Conservation (phyloP, 345 rosid species). For the Pseudoturritis turrita region DNA sequence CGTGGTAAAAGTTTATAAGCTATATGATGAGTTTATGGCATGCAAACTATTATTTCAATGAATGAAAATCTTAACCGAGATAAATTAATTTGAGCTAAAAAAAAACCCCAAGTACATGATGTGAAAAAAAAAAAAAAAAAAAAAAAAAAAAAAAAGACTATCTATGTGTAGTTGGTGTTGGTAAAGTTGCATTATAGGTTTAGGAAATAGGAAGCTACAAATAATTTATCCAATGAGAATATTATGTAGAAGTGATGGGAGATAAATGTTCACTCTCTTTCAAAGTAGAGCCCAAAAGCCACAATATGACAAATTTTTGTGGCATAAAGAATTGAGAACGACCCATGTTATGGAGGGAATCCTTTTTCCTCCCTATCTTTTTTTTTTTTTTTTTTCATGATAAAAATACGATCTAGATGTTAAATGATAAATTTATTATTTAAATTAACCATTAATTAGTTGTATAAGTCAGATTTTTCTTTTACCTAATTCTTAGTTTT, state of each 20-base stretch:
- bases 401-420: neutral
- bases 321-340: constrained; percentile 30
- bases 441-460: neutral
- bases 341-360: constrained; percentile 27
- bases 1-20: neutral
- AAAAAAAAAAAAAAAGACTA: neutral
- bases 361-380: neutral
- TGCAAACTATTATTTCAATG: neutral
- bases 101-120: neutral
- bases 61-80: neutral
- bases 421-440: neutral
- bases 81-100: neutral
- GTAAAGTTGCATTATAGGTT: constrained; percentile 25
- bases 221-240: constrained; percentile 27
- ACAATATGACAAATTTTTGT: constrained; percentile 28
- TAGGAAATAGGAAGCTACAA: neutral
- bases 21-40: neutral
- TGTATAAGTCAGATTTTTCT: neutral
- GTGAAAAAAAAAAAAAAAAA: neutral
- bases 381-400: neutral
- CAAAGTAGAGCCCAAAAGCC: constrained; percentile 34
- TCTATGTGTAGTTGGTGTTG: constrained; percentile 4
- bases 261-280: constrained; percentile 31
- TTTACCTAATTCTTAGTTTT: neutral
- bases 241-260: constrained; percentile 28